Evolutionary conservation across 2,329 filamentous ascomycete genomes (phyloP).

Genomic region (Tolypocladium cylindrosporum): DNA sequence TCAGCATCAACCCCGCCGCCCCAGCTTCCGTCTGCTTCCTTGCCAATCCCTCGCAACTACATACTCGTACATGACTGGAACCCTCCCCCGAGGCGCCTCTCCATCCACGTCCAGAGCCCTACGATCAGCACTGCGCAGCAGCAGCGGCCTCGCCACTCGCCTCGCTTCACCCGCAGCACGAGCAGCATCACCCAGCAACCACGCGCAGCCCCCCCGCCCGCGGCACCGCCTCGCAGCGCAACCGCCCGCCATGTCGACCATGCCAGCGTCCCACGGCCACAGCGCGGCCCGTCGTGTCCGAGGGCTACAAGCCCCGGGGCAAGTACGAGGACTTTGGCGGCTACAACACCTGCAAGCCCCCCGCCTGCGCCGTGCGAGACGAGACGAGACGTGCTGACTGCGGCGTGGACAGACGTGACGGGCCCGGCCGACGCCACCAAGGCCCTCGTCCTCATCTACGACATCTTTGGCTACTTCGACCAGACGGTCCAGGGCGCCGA

Average conservation of each 20-base stretch:
- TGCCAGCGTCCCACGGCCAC: conserved; percentile 42
- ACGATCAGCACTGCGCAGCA: background rate
- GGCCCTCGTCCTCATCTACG: conserved; percentile 52
- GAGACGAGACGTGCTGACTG: background rate
- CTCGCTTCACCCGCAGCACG: background rate
- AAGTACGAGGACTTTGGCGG: conserved; percentile 45
- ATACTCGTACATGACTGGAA: background rate
- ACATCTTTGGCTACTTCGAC: conserved; percentile 62
- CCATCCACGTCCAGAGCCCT: background rate
- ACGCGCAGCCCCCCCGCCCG: background rate
- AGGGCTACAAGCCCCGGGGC: conserved; percentile 45
- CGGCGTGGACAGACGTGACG: conserved; percentile 29
- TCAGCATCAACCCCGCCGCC: background rate
- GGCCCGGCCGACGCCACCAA: conserved; percentile 38
- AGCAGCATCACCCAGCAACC: background rate
- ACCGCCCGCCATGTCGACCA: conserved; percentile 32
- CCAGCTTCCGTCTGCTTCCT: background rate
- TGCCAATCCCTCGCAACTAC: background rate
- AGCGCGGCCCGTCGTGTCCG: conserved; percentile 43
- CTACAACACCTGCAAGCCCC: conserved; percentile 37
- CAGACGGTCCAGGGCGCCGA: conserved; percentile 64
- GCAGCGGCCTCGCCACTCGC: background rate
- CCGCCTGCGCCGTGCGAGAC: too few species aligned
- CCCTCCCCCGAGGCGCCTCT: background rate
- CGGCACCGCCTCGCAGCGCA: background rate